Base-by-base conservation (phyloP, 1,284 basidiomycete genomes). In the Ganoderma sp. region DNA sequence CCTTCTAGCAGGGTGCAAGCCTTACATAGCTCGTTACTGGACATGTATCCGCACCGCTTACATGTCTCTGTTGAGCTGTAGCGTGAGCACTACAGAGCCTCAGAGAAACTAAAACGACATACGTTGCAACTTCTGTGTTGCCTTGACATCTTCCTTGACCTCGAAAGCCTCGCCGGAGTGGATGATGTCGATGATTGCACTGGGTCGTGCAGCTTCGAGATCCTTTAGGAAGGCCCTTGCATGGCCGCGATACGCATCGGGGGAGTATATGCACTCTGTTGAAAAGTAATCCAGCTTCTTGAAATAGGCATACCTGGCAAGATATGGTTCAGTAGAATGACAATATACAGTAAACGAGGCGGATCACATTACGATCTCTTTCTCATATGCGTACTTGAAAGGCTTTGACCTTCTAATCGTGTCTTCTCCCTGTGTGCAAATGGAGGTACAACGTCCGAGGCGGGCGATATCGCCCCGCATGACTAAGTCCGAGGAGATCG, bases 301-400 rank as follows among this genome's bases (percentile, higher is more conserved):
- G 84, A 98, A 98, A 82, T 98, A 98, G 12, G 97, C 97, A 78
- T 98, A 98, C 93, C 94, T 96, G 70, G 32, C 9, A 28, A 22
- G 71, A 32, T 61, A n/a, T 56, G 64, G 32, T n/a, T 5, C 17
- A 42, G 17, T 41, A 37, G 7, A 28, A n/a, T 14, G 17, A 2
- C 3, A 37, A 1, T 28, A 32, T 19, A 2, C 43, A 1, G 2
- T n/a, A 42, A n/a, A 5, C n/a, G 32, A 17, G 6, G n/a, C 0
- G 9, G 80, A 88, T 72, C 73, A 95, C 97, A 99, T 98, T 72
- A 99, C 97, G 58, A 99, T 99, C 81, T 99, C 97, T 82, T 99
- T 99, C 82, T 99, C 98, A 78, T 99, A 99, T 0, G 96, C 93
- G 76, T 99, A 97, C 80, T 99, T 99, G 87, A 99, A 99, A 3